Evolutionary conservation across 1,284 basidiomycete genomes (phyloP), one percentile per base, ranked within the genome.

Genomic region (Phellopilus nigrolimitatus): DNA sequence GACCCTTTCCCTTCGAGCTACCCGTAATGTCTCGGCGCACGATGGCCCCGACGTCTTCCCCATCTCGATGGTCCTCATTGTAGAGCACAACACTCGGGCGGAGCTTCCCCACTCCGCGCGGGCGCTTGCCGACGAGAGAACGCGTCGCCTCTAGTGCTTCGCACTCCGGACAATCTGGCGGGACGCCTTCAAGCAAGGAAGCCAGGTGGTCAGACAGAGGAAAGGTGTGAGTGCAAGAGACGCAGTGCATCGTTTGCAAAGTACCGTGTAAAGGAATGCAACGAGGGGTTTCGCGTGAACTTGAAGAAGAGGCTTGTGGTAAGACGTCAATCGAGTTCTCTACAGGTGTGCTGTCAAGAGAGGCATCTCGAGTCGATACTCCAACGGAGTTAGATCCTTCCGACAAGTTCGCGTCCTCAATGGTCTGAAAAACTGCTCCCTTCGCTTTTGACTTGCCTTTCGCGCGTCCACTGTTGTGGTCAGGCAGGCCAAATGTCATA

Each of bases 221-320:
- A 53, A 77, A 80, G 6, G 80, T 80, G 64, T 84, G 78, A 25
- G 77, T 82, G 70, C 94, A 97, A 37, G 84, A 79, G 50, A 84
- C 78, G 64, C 94, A 97, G 57, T 91, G 84, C 59, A 97, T 72
- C 4, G 75, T 74, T 61, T 85, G 78, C 5, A 97, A 75, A 2
- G 88, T 89, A 48, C 94, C 94, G 62, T 97, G 94, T 0, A 97
- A 75, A 3, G 94, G 94, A 37, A 97, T 91, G 59, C 88, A 91
- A 48, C 89, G 79, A 24, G 92, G 82, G 9, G 74, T 74, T 58
- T 82, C 76, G 21, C 27, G 19, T 24, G 41, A 24, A 13, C 19
- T 21, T 21, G 38, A 8, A 15, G 21, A 8, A 12, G 41, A 12
- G 27, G n/a, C 13, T 25, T 25, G 41, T 28, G 65, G 17, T 12